Base-by-base conservation (phyloP, 208 protist species). In the Phytomonas sp. region DNA sequence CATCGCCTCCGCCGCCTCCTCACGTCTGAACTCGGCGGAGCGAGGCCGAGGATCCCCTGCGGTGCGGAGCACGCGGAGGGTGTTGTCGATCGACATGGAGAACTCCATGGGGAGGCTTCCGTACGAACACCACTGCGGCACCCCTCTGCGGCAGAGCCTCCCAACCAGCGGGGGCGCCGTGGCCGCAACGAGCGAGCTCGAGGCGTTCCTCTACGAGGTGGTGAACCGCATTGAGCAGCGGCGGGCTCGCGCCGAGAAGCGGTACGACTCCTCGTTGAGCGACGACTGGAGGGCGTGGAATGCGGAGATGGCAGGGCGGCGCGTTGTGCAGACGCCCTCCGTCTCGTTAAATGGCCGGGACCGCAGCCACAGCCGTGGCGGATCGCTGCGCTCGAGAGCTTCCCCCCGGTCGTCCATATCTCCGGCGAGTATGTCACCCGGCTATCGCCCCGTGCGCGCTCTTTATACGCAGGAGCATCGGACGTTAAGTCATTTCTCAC, bases 221-320 rank as follows among this genome's bases (percentile, higher is more conserved):
- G 31, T 64, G 29, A 37, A 32, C 17, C 60, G 60, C 2, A 64
- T 64, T 26, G 60, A 64, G 60, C 60, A 64, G 60, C 60, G 32
- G 60, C 60, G 32, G 32, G 15, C 5, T 17, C 20, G 46, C 6
- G 8, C 46, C 17, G 46, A 20, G 46, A 56, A 56, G 23, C 46
- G 46, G 46, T 56, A 26, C 20, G 20, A 23, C 46, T 26, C 46
- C 20, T 56, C 46, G 20, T 23, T 56, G 46, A 56, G 46, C 46
- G 46, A 56, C 26, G 46, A 56, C 46, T 56, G 46, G 46, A 11
- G 46, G 20, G 46, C 20, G 46, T 56, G 46, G 46, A 56, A 56
- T 56, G 46, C 11, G 46, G 46, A 56, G 46, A 56, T 56, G 46
- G 46, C 46, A 17, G 46, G 46, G 46, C 46, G 46, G 20, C 11